Base-by-base conservation (phyloP, 805 yeast species). In the Wickerhamiella lipophila region DNA sequence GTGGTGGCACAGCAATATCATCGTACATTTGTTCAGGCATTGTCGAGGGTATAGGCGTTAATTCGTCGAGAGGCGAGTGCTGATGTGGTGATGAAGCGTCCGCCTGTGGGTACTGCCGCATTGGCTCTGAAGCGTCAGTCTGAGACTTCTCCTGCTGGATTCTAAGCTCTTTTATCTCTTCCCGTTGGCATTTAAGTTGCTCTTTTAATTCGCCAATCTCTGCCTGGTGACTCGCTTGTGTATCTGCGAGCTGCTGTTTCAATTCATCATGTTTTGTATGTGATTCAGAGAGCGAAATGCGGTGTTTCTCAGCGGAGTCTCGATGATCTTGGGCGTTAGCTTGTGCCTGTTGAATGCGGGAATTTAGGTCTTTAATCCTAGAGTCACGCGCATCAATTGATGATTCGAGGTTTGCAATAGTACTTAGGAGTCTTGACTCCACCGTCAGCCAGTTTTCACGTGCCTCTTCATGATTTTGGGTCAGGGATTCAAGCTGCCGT, bases 361-460 rank as follows among this genome's bases (percentile, higher is more conserved):
- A 15, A 12, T 34, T 42, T 12, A 26, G 29, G 32, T 26, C 43
- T 11, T 36, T 23, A 18, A 25, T 22, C 5, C 42, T 39, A n/a
- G 49, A 36, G 8, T 47, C 51, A 29, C 51, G 35, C 3, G 19
- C 12, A 11, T 55, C 58, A 35, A 47, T 50, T 12, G 53, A 55
- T 8, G 42, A 51, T 7, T 50, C 29, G 16, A 57, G 57, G 29
- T 54, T 58, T 3, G 73, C 61, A 16, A 79, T 68, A 50, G 73
- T 74, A 7, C 65, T 61, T 52, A 71, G 67, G 51, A 86, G 69
- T 2, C 77, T 70, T 35, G 81, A 73, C 62, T 92, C 96, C 39
- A 86, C 78, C 16, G 78, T 68, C 50, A 81, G 79, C 94, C 95
- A 85, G 61, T 81, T 84, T 53, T 80, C 85, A 50, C 81, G 81